Evolutionary conservation across 148 eudicot species (phyloP).

Genomic region (Rhododendron ferrugineum): DNA sequence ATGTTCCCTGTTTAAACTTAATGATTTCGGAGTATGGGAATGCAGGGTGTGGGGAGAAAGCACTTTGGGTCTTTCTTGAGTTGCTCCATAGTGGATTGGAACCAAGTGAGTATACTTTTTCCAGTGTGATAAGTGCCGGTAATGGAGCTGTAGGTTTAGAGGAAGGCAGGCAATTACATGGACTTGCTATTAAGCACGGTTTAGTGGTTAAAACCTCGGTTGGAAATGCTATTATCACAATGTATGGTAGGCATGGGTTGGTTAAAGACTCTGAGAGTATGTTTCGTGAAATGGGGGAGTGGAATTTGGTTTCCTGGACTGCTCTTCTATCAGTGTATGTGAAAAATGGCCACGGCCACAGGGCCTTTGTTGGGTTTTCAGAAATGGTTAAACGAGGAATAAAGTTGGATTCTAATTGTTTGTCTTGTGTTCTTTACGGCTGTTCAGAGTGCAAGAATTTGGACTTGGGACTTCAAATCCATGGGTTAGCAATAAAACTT

Average conservation of each 20-base stretch:
- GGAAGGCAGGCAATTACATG: conserved; percentile 16
- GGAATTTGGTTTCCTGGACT: conserved; percentile 21
- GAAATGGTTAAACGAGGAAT: conserved; percentile 12
- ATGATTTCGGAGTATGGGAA: conserved; percentile 17
- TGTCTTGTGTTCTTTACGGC: conserved; percentile 10
- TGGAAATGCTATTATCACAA: conserved; percentile 12
- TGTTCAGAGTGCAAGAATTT: conserved; percentile 17
- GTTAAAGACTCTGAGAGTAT: conserved; percentile 16
- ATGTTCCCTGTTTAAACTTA: conserved; percentile 14
- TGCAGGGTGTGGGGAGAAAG: conserved; percentile 8
- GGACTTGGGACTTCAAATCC: conserved; percentile 14
- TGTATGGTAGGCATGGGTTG: conserved; percentile 16
- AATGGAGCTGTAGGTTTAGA: neutral
- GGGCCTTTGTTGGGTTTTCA: conserved; percentile 4
- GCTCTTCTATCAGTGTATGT: conserved; percentile 16
- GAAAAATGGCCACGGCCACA: conserved; percentile 10
- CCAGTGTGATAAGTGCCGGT: conserved; percentile 7
- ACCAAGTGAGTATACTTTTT: conserved; percentile 9
- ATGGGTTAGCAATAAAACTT: conserved; percentile 16
- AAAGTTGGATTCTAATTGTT: conserved; percentile 15
- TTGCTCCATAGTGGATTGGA: neutral
- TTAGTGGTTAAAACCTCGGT: conserved; percentile 7
- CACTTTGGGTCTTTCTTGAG: neutral
- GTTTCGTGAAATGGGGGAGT: conserved; percentile 10
- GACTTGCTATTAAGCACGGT: conserved; percentile 12